Evolutionary conservation across 768 basidiomycete species (phyloP).

Genomic region (Lactarius trivialis): DNA sequence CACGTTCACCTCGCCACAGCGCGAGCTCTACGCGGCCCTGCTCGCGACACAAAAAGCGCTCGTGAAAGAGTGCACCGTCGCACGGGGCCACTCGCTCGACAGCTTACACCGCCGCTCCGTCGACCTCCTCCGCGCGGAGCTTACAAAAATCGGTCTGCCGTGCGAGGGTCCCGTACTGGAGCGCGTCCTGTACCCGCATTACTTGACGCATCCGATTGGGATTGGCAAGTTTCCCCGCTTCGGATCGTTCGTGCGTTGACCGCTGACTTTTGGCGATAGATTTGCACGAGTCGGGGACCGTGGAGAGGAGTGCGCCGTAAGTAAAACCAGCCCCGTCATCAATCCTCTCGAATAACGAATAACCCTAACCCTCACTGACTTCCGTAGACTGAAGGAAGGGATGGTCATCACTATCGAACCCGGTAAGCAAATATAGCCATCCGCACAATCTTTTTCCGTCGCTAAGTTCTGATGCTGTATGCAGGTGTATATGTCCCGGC

Average conservation of each 20-base stretch:
- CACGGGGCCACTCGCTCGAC: conserved; percentile 52
- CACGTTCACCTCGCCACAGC: conserved; percentile 69
- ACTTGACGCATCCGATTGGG: conserved; percentile 86
- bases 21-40: conserved; percentile 78
- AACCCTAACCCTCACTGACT: neutral
- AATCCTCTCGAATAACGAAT: too few species aligned
- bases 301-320: conserved; percentile 49
- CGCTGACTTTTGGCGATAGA: conserved; percentile 40
- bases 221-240: conserved; percentile 47
- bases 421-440: conserved; percentile 35
- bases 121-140: conserved; percentile 57
- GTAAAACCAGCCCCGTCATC: conserved; percentile 26
- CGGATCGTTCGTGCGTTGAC: neutral
- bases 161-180: conserved; percentile 51
- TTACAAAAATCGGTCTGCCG: conserved; percentile 64
- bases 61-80: conserved; percentile 52
- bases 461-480: conserved; percentile 9
- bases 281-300: conserved; percentile 75
- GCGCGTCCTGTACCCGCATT: conserved; percentile 82
- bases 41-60: conserved; percentile 66
- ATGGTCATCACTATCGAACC: conserved; percentile 95
- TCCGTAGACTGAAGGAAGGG: conserved; percentile 59
- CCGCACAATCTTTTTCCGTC: neutral
- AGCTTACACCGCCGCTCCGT: conserved; percentile 74
- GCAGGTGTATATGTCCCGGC: conserved; percentile 85